These are phyloP conservation scores for Trichoderma breve DNA, from an alignment of 2,329 filamentous ascomycete genomes.

Conservation along the genomic window DNA sequence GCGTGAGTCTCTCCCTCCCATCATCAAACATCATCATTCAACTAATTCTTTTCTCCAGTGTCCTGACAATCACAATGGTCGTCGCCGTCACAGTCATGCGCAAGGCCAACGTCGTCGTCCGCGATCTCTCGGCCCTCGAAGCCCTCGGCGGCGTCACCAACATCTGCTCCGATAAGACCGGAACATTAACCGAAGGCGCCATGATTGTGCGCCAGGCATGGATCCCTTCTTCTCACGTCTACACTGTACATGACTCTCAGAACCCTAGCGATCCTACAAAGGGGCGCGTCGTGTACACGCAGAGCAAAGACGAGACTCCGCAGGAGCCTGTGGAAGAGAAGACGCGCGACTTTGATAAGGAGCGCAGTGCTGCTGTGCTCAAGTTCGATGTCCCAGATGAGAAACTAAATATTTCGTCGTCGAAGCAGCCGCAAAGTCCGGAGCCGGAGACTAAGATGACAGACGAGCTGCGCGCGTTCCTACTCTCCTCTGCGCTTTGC, in stretches of 20 bases:
- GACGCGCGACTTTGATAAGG: slow-evolving; percentile 53
- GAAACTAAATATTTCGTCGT: slow-evolving; percentile 43
- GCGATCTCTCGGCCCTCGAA: slow-evolving; percentile 65
- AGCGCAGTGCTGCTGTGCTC: slow-evolving; percentile 58
- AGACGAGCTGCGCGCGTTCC: slow-evolving; percentile 49
- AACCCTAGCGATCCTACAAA: slow-evolving; percentile 61
- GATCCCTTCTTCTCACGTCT: slow-evolving; percentile 56
- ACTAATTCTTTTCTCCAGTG: slow-evolving; percentile 36
- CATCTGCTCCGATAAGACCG: slow-evolving; percentile 73
- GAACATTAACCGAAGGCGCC: slow-evolving; percentile 65
- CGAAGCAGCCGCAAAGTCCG: slow-evolving; percentile 29
- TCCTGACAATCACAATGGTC: slow-evolving; percentile 69
- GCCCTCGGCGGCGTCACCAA: slow-evolving; percentile 69
- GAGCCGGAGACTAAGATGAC: slow-evolving; percentile 47
- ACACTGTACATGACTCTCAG: slow-evolving; percentile 60
- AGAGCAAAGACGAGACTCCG: slow-evolving; percentile 35
- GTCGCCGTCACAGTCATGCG: slow-evolving; percentile 64
- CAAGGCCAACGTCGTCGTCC: slow-evolving; percentile 62
- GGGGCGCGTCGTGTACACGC: slow-evolving; percentile 51
- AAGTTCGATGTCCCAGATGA: slow-evolving; percentile 63
- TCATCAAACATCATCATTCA: not conserved
- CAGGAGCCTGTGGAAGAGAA: not conserved
- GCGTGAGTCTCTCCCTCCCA: slow-evolving; percentile 42
- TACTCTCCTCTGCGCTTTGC: slow-evolving; percentile 60
- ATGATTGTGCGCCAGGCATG: slow-evolving; percentile 69